Base-by-base conservation (phyloP, 2,329 filamentous ascomycete genomes). In the Emmonsiellopsis sp. region DNA sequence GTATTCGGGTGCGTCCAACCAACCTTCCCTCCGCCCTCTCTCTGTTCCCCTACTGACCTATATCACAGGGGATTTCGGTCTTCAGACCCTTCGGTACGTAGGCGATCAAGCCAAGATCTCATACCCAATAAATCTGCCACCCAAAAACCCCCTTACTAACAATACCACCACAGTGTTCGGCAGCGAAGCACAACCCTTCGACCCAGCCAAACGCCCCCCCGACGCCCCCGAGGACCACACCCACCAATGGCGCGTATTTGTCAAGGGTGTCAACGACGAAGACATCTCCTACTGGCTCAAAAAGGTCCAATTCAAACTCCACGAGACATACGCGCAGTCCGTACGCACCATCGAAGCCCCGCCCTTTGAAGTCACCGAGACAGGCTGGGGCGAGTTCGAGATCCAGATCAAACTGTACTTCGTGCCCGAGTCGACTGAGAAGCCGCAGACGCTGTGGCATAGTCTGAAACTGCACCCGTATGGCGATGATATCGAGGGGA, bases 361-460 rank as follows among this genome's bases (percentile, higher is more conserved):
- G 65, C 90, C 77, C 9, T 98, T 96, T 64, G 77, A 88, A 64
- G 86, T 97, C 56, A 82, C 83, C 57, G 93, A 97, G 71, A 97
- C 93, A 0, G 93, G 93, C 48, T 98, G 94, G 88, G 93, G 93
- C 64, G 93, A 96, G 73, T 98, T 98, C 74, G 89, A 93, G 68
- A 94, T 98, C 64, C 88, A 91, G 58, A 86, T 98, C 67, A 90
- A 95, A 66, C 79, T 98, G 44, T 95, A 95, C 75, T 98, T 96
- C 71, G 84, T 88, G 53, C 84, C 87, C 53, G 87, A 94, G 66
- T 87, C 85, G 39, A 84, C 83, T 62, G 93, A 98, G 75, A 98
- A 98, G 71, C 88, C 92, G 4, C 88, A 95, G 71, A 94, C 91
- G n/a, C 74, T 95, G 2, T 95, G 93, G 75, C 93, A 97, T 71